A percentile compares a stretch with the other conserved stretches of the same genome.
phyloP scores from a whole-genome alignment of 2,329 filamentous ascomycete species.

The Botrytis pseudocinerea region DNA sequence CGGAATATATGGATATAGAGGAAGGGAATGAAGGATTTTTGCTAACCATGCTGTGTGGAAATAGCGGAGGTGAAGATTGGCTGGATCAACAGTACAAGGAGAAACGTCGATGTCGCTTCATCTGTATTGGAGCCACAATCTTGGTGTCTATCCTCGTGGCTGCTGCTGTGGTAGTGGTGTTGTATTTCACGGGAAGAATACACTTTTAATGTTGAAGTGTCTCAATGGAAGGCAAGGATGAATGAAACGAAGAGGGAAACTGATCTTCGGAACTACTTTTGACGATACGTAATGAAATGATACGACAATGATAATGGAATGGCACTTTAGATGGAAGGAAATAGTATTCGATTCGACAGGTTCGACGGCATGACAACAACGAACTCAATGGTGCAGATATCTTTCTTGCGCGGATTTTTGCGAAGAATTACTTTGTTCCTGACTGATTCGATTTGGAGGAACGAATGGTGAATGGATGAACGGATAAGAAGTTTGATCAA shows the following conservation, averaged over 20 bases:
- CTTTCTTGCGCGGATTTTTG: not conserved
- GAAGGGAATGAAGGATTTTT: not conserved
- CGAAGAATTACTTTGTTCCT: not conserved
- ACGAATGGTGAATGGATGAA: not conserved
- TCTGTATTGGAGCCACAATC: conserved; percentile 33
- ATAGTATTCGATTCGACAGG: not conserved
- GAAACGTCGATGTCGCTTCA: conserved; percentile 35
- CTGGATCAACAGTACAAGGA: conserved; percentile 39
- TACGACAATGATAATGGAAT: conserved; percentile 20
- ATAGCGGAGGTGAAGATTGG: conserved; percentile 38
- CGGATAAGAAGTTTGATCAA: not conserved
- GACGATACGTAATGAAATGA: conserved; percentile 12
- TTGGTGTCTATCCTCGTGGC: conserved; percentile 32
- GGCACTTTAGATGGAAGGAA: not conserved
- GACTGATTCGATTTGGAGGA: not conserved
- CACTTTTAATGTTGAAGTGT: not conserved
- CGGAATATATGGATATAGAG: conserved; percentile 25
- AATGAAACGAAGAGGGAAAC: not conserved
- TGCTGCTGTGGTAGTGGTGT: conserved; percentile 34
- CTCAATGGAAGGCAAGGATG: conserved; percentile 1
- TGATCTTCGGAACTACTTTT: not conserved
- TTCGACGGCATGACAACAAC: not conserved
- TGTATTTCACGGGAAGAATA: conserved; percentile 33
- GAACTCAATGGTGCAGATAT: not conserved
- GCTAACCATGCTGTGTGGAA: conserved; percentile 12